Percentiles rank a stretch among this genome's conserved stretches.
Evolutionary conservation across 1,139 yeast genomes (phyloP).

Genomic region (Arxiozyma heterogenica): DNA sequence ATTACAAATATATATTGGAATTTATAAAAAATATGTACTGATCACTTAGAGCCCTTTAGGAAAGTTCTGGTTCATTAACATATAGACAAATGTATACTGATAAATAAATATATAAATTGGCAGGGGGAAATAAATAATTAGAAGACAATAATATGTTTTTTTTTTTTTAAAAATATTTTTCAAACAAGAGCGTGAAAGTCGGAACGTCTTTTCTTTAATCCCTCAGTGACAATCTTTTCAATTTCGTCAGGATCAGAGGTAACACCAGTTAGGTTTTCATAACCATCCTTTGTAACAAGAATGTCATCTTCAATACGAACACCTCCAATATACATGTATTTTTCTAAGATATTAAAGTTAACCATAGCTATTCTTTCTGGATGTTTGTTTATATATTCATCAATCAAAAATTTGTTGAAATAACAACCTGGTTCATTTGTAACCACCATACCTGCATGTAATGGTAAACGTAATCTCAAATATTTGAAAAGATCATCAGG

Average conservation of each 20-base stretch:
- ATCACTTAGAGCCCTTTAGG: neutral
- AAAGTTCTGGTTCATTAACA: too few relatives aligned
- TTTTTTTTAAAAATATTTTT: neutral
- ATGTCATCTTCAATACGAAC: constrained; percentile 94
- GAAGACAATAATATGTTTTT: neutral
- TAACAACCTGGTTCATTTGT: constrained; percentile 96
- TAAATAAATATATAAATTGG: too few relatives aligned
- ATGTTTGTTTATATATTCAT: constrained; percentile 48
- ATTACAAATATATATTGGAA: too few relatives aligned
- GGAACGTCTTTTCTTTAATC: constrained; percentile 52
- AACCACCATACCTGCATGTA: constrained; percentile 71
- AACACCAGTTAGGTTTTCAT: constrained; percentile 69
- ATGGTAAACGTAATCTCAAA: constrained; percentile 68
- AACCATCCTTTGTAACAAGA: constrained; percentile 65
- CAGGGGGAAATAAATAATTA: neutral
- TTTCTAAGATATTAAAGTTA: constrained; percentile 54
- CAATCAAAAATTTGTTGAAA: constrained; percentile 73
- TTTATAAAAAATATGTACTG: too few relatives aligned
- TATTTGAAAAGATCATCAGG: constrained; percentile 65
- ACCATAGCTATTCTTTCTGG: constrained; percentile 53
- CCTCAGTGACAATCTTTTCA: constrained; percentile 61
- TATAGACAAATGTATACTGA: neutral
- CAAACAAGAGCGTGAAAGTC: constrained; percentile 45
- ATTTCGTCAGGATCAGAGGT: constrained; percentile 82
- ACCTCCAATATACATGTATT: constrained; percentile 86